These are phyloP conservation scores for Paramecium sexaurelia DNA, from an alignment of 73 alveolate species.

Conservation along the genomic window DNA sequence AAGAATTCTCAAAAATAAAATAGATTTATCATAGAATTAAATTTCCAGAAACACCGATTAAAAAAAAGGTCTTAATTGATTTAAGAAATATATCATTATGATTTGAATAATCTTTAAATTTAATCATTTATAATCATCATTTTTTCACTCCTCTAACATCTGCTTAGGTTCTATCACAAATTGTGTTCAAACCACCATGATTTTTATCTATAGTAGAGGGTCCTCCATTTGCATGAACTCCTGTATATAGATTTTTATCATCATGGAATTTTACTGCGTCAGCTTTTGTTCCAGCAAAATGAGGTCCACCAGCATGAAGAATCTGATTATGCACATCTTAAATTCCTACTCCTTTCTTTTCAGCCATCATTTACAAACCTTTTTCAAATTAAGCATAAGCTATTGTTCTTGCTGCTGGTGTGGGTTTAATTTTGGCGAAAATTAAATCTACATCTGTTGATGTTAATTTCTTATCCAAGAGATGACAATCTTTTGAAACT, in stretches of 20 bases:
- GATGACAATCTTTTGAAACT: constrained; percentile 60
- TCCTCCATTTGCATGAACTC: constrained; percentile 88
- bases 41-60: background rate
- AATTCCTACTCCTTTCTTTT: constrained; percentile 81
- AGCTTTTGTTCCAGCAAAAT: constrained; percentile 90
- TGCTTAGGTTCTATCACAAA: constrained; percentile 68
- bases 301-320: constrained; percentile 86
- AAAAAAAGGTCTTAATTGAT: background rate
- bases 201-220: constrained; percentile 70
- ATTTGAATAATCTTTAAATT: background rate
- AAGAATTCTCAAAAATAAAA: no score
- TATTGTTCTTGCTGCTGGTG: constrained; percentile 82
- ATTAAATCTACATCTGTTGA: constrained; percentile 75
- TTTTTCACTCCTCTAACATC: constrained; percentile 73
- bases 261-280: constrained; percentile 96
- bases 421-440: constrained; percentile 85
- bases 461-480: constrained; percentile 58
- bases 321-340: constrained; percentile 74
- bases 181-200: constrained; percentile 45
- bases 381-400: constrained; percentile 81
- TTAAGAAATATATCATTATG: background rate
- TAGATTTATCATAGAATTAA: no score
- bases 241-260: constrained; percentile 92
- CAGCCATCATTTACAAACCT: constrained; percentile 86
- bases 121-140: constrained; percentile 44